These are phyloP conservation scores for Taphrina betulina DNA, from an alignment of 1,139 yeast species.

Conservation along the genomic window DNA sequence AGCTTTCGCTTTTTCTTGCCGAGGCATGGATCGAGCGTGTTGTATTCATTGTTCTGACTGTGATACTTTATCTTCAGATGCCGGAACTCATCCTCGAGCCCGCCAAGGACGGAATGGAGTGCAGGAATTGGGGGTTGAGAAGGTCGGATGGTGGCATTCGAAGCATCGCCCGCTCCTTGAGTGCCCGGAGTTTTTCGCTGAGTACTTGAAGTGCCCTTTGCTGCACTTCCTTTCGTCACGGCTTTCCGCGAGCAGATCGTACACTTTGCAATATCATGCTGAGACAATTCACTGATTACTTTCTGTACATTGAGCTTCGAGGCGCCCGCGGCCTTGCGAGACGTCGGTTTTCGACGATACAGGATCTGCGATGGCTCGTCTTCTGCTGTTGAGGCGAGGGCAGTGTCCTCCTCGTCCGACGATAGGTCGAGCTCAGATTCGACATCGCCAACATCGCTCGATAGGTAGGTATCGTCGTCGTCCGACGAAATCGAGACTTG, in stretches of 20 bases:
- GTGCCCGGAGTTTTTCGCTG: neutral
- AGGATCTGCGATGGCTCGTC: slow-evolving; percentile 13
- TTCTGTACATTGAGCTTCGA: slow-evolving; percentile 32
- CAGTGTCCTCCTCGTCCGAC: slow-evolving; percentile 2
- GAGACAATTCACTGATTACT: slow-evolving; percentile 34
- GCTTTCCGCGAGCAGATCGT: slow-evolving; percentile 37
- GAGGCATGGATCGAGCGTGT: slow-evolving; percentile 41
- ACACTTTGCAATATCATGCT: slow-evolving; percentile 36
- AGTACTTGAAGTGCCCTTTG: neutral
- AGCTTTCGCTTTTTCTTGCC: slow-evolving; percentile 40
- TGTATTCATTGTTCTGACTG: slow-evolving; percentile 40
- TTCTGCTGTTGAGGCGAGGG: neutral
- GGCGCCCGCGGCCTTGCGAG: neutral
- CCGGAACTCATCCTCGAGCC: slow-evolving; percentile 41
- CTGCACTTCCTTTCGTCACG: slow-evolving; percentile 5
- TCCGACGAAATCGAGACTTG: neutral
- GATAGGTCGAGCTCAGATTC: neutral
- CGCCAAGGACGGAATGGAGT: slow-evolving; percentile 40
- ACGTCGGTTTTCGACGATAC: slow-evolving; percentile 15
- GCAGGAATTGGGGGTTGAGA: slow-evolving; percentile 43
- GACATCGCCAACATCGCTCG: no score
- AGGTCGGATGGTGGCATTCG: slow-evolving; percentile 43
- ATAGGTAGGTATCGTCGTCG: slow-evolving; percentile 2
- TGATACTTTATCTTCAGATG: slow-evolving; percentile 39
- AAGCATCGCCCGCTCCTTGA: slow-evolving; percentile 35